Evolutionary conservation across 768 basidiomycete species (phyloP).

Genomic region (Naganishia randhawae): DNA sequence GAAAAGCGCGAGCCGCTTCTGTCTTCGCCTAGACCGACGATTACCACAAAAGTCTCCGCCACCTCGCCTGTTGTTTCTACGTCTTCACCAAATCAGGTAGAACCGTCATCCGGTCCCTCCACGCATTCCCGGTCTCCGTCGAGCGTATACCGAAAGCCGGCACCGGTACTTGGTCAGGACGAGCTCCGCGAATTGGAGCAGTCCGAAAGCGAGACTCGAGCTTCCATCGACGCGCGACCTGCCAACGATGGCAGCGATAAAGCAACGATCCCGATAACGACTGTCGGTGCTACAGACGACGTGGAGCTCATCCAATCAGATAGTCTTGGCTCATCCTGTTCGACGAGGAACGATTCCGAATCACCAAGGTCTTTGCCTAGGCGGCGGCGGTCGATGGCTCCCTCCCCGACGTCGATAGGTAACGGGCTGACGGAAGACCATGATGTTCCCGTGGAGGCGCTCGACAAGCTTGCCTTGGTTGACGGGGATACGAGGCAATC

Average conservation of each 20-base stretch:
- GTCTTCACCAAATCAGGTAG: neutral
- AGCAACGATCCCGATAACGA: neutral
- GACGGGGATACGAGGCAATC: neutral
- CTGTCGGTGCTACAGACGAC: neutral
- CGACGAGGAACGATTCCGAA: neutral
- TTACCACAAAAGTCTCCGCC: neutral
- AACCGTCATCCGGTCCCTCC: neutral
- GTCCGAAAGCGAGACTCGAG: neutral
- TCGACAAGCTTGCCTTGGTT: neutral
- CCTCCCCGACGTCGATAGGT: slow-evolving; percentile 2
- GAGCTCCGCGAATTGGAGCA: neutral
- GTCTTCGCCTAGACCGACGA: neutral
- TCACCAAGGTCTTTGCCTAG: neutral
- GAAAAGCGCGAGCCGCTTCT: slow-evolving; percentile 4
- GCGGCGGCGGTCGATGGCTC: slow-evolving; percentile 9
- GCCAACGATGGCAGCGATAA: neutral
- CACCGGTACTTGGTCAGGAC: neutral
- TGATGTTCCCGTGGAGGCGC: neutral
- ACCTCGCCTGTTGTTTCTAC: neutral
- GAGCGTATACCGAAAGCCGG: slow-evolving; percentile 9
- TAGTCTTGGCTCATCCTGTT: neutral
- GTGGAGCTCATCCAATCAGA: neutral
- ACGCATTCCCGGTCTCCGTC: neutral
- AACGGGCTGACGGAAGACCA: neutral
- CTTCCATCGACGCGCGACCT: neutral